Evolutionary conservation across 1,284 basidiomycete genomes (phyloP), one percentile per base, ranked within the genome.

Genomic region (Moesziomyces globuligerus): DNA sequence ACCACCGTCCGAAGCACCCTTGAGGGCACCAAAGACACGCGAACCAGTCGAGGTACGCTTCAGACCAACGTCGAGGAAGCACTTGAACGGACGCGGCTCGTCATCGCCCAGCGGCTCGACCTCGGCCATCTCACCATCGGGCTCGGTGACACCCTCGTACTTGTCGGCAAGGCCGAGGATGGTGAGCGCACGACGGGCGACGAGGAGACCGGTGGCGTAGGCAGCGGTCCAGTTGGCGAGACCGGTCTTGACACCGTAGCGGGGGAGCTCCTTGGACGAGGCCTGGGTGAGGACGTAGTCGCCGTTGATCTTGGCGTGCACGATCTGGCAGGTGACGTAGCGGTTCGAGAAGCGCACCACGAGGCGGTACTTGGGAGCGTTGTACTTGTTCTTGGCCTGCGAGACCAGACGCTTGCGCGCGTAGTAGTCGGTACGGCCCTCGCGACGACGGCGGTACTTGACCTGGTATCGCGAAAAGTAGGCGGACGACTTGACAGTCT

Each of bases 341-440:
- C 69, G 66, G 80, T 81, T 81, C 47, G 78, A 80, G 78, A 97
- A 94, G 79, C 96, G 93, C 81, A 98, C 96, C 66, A 98, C 96
- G 46, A 98, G 90, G 70, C 94, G 92, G 87, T 97, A 98, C 87
- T 98, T 98, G 71, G 94, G 94, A 36, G 93, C 92, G 81, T 96
- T 95, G 55, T 98, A 98, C 88, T 98, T 98, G 90, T 98, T 98
- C 89, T 98, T 99, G 74, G 95, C 94, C 88, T 99, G 96, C 60
- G 91, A 89, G 74, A 97, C 89, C 57, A 98, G 88, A 79, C 93
- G 90, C 87, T 96, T 95, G 80, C 95, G 92, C 62, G 95, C 95
- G 83, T 98, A 96, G 89, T 98, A 98, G 85, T 98, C 96, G 76
- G 96, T 99, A 87, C 94, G 96, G 68, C 96, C 96, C 87, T 98